These are phyloP conservation scores for Carex scoparia DNA, from an alignment of 176 grass and related monocot genomes.

Conservation along the genomic window DNA sequence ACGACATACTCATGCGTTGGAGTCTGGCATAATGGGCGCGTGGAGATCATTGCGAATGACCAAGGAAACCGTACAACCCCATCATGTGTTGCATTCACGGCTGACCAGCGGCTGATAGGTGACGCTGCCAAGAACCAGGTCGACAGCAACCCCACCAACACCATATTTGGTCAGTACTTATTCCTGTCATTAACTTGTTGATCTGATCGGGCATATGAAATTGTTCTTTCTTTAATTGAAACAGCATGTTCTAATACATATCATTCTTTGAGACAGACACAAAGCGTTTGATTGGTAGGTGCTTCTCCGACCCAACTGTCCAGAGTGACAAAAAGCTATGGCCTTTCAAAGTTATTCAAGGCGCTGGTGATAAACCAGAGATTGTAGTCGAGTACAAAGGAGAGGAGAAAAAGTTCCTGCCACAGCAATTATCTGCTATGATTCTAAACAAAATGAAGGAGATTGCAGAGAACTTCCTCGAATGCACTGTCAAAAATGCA, in stretches of 20 bases:
- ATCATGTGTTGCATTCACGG: constrained; percentile 20
- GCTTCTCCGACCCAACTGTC: constrained; percentile 7
- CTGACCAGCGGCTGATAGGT: constrained; percentile 14
- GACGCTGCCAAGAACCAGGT: constrained; percentile 31
- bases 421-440: constrained; percentile 10
- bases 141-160: constrained; percentile 22
- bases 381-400: constrained; percentile 22
- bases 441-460: constrained; percentile 22
- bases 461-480: constrained; percentile 23
- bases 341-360: constrained; percentile 16
- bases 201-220: background rate
- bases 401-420: constrained; percentile 13
- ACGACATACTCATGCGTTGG: constrained; percentile 22
- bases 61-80: constrained; percentile 20
- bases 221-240: background rate
- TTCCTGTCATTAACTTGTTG: too few species aligned
- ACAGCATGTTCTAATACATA: background rate
- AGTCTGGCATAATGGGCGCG: background rate
- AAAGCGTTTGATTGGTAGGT: constrained; percentile 13
- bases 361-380: constrained; percentile 1
- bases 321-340: constrained; percentile 19
- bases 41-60: constrained; percentile 17
- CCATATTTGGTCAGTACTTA: constrained; percentile 14
- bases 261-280: background rate
- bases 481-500: background rate